Evolutionary conservation across 768 basidiomycete genomes (phyloP).

Genomic region (Naganishia antarctica): DNA sequence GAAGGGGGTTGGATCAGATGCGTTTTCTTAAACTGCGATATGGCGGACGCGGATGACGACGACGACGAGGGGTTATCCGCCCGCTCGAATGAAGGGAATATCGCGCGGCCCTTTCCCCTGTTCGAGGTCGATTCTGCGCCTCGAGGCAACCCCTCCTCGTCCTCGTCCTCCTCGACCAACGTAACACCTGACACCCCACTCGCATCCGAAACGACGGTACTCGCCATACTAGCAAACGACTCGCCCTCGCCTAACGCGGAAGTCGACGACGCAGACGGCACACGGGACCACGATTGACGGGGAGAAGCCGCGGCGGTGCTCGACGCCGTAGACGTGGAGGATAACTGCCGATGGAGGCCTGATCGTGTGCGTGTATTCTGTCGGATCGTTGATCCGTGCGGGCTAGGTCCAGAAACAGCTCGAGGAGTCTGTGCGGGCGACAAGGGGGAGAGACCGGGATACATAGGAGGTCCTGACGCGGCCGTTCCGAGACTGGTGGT

Average conservation of each 20-base stretch:
- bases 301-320: not conserved
- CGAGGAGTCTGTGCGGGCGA: constrained; percentile 6
- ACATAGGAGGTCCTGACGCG: no score
- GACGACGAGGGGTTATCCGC: no score
- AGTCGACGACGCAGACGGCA: not conserved
- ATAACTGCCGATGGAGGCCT: constrained; percentile 2
- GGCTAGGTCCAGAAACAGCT: not conserved
- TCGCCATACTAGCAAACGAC: constrained; percentile 16
- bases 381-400: not conserved
- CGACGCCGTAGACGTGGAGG: not conserved
- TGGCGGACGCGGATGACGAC: not conserved
- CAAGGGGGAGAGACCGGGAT: no score
- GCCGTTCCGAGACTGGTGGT: no score
- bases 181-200: not conserved
- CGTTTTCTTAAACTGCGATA: not conserved
- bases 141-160: not conserved
- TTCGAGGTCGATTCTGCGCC: no score
- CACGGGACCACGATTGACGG: not conserved
- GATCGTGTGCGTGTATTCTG: not conserved
- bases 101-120: not conserved
- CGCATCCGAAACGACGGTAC: not conserved
- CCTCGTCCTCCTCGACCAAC: constrained; percentile 2
- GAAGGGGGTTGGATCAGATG: not conserved
- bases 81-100: no score
- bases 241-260: constrained; percentile 9